Conservation (phyloP, 768 basidiomycete species). For the Nidula microcarpa region DNA sequence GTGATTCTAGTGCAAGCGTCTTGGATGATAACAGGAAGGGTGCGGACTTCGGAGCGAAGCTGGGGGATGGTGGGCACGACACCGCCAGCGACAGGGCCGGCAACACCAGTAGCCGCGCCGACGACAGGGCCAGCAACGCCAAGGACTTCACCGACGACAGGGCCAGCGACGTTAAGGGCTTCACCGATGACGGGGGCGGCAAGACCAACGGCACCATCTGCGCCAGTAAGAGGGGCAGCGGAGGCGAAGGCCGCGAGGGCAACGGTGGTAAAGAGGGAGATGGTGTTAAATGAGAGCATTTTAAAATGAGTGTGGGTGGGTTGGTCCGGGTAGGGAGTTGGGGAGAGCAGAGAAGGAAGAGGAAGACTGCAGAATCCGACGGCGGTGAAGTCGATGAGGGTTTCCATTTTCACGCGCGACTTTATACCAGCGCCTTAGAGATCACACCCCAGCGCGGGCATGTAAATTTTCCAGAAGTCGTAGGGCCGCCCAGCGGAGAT, state of each 20-base stretch:
- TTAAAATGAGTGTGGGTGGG: slow-evolving; percentile 12
- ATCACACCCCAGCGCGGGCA: neutral
- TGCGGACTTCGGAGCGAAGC: neutral
- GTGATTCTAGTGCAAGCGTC: slow-evolving; percentile 5
- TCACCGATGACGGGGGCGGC: neutral
- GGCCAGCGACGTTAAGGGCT: neutral
- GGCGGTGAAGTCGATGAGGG: neutral
- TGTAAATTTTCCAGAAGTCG: neutral
- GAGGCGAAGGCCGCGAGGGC: slow-evolving; percentile 13
- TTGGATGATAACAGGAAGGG: slow-evolving; percentile 10
- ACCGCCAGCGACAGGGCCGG: neutral
- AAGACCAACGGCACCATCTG: neutral
- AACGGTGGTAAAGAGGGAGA: slow-evolving; percentile 15
- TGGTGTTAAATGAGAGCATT: slow-evolving; percentile 18
- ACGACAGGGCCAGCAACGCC: neutral
- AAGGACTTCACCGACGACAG: neutral
- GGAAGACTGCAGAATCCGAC: neutral
- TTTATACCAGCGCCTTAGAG: too few relatives aligned
- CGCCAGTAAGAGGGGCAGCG: slow-evolving; percentile 6
- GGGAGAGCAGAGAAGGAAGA: slow-evolving; percentile 1
- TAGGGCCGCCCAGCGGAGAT: neutral
- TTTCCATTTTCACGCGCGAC: too few relatives aligned
- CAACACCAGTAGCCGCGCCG: neutral
- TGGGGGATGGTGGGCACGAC: neutral
- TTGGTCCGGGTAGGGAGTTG: slow-evolving; percentile 1